Base-by-base conservation (phyloP, 805 yeast genomes). In the Schwanniomyces yamadae region DNA sequence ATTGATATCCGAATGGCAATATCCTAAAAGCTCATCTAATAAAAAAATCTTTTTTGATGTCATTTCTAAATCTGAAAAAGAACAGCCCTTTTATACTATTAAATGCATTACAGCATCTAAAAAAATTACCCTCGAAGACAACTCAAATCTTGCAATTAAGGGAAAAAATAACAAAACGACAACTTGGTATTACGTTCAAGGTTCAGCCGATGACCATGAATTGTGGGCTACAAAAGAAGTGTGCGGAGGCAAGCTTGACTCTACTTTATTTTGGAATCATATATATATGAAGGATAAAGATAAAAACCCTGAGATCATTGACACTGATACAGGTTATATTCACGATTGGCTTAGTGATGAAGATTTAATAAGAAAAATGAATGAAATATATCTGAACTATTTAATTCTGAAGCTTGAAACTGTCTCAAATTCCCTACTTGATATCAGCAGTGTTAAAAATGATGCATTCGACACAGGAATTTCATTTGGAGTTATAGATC, bases 171-270 rank as follows among this genome's bases (percentile, higher is more conserved):
- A 24, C 39, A 21, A 37, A 36, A 12, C 18, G 9, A 22, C 31
- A 3, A 32, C 52, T 5, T 58, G 61, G 55, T 46, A 54, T 15
- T 89, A 89, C 52, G 84, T 88, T 1, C 96, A 88, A 57, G 97
- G 97, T 1, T 93, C 96, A 0, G 96, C 93, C 0, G 97, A 89
- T 57, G 96, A 90, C 50, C 95, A 89, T 54, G 97, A 89, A 50
- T 63, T 82, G 8, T 89, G 96, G 97, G 61, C 62, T 0, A 53
- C 67, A 1, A 42, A 42, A 23, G 57, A 54, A 4, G 31, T 62
- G 1, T 61, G 66, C 23, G 74, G 82, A 0, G 65, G 73, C 4
- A 62, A 69, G 0, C 55, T 87, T 20, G 71, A 68, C 1, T 78
- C 90, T 0, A 47, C 49, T 0, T 32, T 75, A 18, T 75, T 84